Conservation (phyloP, 352 stramenopile species). For the Globisporangium iwayamae region DNA sequence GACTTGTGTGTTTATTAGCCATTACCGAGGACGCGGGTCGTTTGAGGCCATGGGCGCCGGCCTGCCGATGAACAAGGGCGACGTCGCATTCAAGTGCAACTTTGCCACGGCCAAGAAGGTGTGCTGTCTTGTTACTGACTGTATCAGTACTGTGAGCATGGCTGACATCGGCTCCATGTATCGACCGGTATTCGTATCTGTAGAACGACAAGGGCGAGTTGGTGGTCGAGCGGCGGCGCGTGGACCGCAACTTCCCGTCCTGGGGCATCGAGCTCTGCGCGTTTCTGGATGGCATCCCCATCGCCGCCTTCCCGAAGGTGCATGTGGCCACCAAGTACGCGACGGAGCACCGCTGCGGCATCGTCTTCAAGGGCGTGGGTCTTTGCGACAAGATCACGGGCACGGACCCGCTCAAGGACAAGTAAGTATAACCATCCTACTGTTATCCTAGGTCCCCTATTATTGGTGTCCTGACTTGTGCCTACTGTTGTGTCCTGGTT, state of each 20-base stretch:
- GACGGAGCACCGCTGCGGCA: conserved; percentile 83
- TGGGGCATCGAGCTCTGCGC: conserved; percentile 84
- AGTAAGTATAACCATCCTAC: conserved; percentile 36
- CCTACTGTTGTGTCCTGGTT: conserved; percentile 2
- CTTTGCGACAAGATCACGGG: conserved; percentile 85
- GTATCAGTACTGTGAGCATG: too few relatives aligned
- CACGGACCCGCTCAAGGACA: conserved; percentile 86
- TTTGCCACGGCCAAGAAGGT: conserved; percentile 74
- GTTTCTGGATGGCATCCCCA: conserved; percentile 57
- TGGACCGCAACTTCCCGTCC: conserved; percentile 79
- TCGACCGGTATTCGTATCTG: background rate
- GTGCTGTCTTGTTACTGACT: background rate
- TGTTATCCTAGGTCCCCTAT: background rate
- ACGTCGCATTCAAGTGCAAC: conserved; percentile 90
- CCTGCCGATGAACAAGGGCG: conserved; percentile 76
- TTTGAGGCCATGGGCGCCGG: conserved; percentile 88
- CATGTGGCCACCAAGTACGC: conserved; percentile 80
- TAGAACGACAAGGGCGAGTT: conserved; percentile 55
- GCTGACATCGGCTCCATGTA: too few relatives aligned
- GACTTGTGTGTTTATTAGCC: conserved; percentile 23
- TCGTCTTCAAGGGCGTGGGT: conserved; percentile 79
- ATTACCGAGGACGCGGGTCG: conserved; percentile 82
- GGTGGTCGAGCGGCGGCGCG: conserved; percentile 67
- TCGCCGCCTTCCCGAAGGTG: conserved; percentile 64
- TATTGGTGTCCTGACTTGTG: background rate